Base-by-base conservation (phyloP, 2,329 filamentous ascomycete species). In the Epicoccum sorghinum region DNA sequence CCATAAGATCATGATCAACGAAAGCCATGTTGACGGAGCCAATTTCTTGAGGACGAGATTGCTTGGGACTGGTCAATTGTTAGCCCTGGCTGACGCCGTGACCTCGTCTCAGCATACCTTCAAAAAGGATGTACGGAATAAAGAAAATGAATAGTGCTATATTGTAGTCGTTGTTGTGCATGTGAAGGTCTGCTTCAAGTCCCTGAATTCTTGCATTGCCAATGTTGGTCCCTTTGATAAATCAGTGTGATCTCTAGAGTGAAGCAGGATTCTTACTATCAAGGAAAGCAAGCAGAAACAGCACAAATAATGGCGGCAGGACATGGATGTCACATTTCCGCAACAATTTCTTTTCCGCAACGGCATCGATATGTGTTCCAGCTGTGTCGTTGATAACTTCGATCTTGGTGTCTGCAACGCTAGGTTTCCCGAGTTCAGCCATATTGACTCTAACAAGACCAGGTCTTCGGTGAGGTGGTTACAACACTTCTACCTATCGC, bases 241-340 rank as follows among this genome's bases (percentile, higher is more conserved):
- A 30, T 55, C 35, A 55, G 36, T 46, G 36, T 45, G 18, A 12
- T 18, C 12, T 2, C n/a, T 33, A 8, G 6, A 2, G 3, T 1
- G 4, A 18, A 14, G n/a, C 6, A 25, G 4, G 14, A 5, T 13
- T 75, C 14, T 68, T 75, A n/a, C 69, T 47, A 49, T 71, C 69
- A 4, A 73, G 59, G 52, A 71, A 71, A 1, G 70, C 66, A 1
- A 72, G 52, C 4, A 73, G 55, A 33, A 72, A 73, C 1, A 83
- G 65, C 4, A 80, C 49, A 50, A 74, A 78, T 8, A 83, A 66
- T 13, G 79, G 76, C 0, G 81, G 81, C 6, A 83, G 66, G 24
- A 83, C 72, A 40, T 77, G 73, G 12, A 80, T 54, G 57, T 83
- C 81, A 44, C 76, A 73, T 67, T 83, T 83, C 40, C 77, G 67